phyloP scores from a whole-genome alignment of 441 rosid species.

The Theobroma grandiflorum region DNA sequence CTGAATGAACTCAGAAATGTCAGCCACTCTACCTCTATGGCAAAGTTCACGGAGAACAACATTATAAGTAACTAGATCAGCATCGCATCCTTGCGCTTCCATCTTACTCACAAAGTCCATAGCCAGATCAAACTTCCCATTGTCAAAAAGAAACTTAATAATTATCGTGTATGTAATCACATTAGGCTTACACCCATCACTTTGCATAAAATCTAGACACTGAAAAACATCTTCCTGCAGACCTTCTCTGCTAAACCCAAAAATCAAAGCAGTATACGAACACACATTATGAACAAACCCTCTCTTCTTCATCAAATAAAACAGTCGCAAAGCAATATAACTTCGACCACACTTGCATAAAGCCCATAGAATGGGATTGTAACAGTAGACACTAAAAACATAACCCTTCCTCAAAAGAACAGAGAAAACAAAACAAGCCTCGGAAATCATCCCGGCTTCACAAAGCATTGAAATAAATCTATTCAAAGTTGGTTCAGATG shows the following conservation, averaged over 20 bases:
- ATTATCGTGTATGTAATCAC: constrained; percentile 47
- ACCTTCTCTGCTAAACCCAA: constrained; percentile 51
- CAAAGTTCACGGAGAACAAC: constrained; percentile 46
- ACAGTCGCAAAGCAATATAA: constrained; percentile 36
- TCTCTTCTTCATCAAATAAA: constrained; percentile 43
- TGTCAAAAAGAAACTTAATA: constrained; percentile 47
- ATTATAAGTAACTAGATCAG: constrained; percentile 47
- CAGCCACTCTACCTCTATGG: constrained; percentile 33
- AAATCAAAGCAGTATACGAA: constrained; percentile 52
- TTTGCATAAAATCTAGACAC: constrained; percentile 40
- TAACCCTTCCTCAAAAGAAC: constrained; percentile 29
- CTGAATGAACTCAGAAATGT: constrained; percentile 31
- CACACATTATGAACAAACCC: constrained; percentile 42
- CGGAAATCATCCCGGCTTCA: constrained; percentile 35
- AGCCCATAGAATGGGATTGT: constrained; percentile 50
- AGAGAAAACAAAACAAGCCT: constrained; percentile 38
- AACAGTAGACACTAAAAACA: constrained; percentile 35
- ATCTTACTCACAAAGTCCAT: constrained; percentile 31
- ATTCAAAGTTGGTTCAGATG: constrained; percentile 29
- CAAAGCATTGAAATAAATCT: constrained; percentile 42
- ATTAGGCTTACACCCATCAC: constrained; percentile 41
- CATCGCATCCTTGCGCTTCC: constrained; percentile 43
- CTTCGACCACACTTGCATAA: constrained; percentile 44
- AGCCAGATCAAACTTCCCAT: constrained; percentile 37
- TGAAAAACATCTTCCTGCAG: constrained; percentile 33